These are phyloP conservation scores for Ceratocystis albifundus DNA, from an alignment of 2,329 filamentous ascomycete species.

Conservation along the genomic window DNA sequence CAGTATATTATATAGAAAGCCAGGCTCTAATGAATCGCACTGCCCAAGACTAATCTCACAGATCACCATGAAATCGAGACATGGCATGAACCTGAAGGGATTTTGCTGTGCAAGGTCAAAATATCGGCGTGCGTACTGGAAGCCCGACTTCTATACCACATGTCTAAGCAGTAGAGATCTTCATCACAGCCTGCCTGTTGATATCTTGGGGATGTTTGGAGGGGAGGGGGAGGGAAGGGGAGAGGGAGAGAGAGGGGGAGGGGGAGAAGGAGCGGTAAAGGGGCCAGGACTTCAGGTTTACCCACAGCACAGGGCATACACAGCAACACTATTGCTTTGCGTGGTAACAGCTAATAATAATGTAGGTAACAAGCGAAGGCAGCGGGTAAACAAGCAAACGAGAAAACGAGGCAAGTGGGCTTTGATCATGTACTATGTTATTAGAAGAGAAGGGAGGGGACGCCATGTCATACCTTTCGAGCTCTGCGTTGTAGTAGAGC, in stretches of 20 bases:
- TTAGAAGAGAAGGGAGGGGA: background rate
- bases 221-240: too few species aligned
- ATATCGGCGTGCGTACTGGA: background rate
- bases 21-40: background rate
- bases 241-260: too few species aligned
- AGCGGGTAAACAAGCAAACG: too few species aligned
- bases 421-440: background rate
- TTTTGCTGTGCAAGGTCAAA: background rate
- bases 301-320: background rate
- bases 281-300: background rate
- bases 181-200: constrained; percentile 2
- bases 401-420: background rate
- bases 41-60: background rate
- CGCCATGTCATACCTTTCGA: background rate
- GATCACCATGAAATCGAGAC: background rate
- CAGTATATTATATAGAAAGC: background rate
- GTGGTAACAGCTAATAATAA: background rate
- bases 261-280: background rate
- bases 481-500: background rate
- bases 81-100: background rate
- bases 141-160: background rate
- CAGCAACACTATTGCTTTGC: background rate
- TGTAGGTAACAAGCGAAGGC: background rate
- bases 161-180: background rate
- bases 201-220: background rate